Evolutionary conservation across 805 yeast genomes (phyloP), one percentile per base, ranked within the genome.

Genomic region (Nakazawaea ernobii): DNA sequence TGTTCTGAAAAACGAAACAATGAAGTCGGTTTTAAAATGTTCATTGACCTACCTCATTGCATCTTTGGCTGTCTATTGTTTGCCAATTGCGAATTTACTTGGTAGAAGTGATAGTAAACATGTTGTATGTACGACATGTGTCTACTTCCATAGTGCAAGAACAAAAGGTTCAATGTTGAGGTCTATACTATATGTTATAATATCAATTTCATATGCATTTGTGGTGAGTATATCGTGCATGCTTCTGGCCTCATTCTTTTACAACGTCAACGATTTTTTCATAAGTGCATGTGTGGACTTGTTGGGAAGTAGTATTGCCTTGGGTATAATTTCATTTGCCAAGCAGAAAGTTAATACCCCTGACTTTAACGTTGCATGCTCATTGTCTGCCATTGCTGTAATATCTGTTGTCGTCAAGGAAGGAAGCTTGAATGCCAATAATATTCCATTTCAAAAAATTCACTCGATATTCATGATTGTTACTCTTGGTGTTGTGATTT

Each of bases 141-240:
- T 87, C 2, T 88, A 88, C 62, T 87, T 88, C 68, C 94, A 87
- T 58, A 89, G 95, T 0, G 76, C 91, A 1, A 63, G 95, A 42
- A 75, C 94, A 0, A 76, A 78, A 48, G 96, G 96, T 0, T 78
- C 87, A 15, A 87, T 87, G 92, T 75, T 80, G 50, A 89, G 87
- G 58, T 81, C 90, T 10, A 61, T 84, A 14, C 59, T 77, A 39
- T 88, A 79, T 63, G 91, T 83, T 3, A 54, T 71, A 0, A 49
- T 77, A 2, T 69, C 89, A 1, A 62, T 86, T 13, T 45, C 68
- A 4, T 87, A 70, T 65, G 76, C 80, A 39, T 74, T 79, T 46
- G 46, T 70, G 0, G 73, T 82, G 8, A 74, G 86, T 4, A 60
- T 79, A 13, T 53, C 68, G 1, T 74, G 86, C 41, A 74, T 86